Percentiles rank a stretch among this genome's conserved stretches.
These are phyloP conservation scores for Bisporella sp. DNA, from an alignment of 2,329 filamentous ascomycete species.

Conservation along the genomic window DNA sequence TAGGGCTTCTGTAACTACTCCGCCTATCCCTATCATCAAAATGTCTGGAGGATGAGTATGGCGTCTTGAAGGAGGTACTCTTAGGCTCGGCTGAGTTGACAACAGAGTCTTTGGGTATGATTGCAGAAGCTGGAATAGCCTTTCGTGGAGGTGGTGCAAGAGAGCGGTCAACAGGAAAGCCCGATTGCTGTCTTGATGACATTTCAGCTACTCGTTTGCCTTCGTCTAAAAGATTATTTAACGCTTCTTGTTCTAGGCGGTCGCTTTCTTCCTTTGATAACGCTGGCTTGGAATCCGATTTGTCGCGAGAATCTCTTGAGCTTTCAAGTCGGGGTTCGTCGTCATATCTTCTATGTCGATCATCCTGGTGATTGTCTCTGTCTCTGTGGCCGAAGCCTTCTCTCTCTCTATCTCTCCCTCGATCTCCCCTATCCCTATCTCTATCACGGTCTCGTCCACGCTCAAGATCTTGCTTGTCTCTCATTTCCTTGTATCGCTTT, in stretches of 20 bases:
- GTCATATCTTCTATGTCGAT: slow-evolving; percentile 19
- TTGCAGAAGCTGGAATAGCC: slow-evolving; percentile 25
- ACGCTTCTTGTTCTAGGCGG: slow-evolving; percentile 27
- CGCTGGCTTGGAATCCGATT: slow-evolving; percentile 14
- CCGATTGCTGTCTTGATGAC: slow-evolving; percentile 23
- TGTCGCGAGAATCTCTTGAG: slow-evolving; percentile 16
- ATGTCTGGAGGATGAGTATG: slow-evolving; percentile 3
- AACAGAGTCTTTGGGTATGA: slow-evolving; percentile 23
- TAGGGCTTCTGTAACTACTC: slow-evolving; percentile 11
- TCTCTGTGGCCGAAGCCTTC: slow-evolving; percentile 1
- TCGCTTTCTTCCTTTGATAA: slow-evolving; percentile 27
- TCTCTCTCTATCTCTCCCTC: slow-evolving; percentile 25
- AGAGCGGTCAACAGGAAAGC: slow-evolving; percentile 26
- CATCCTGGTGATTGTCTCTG: slow-evolving; percentile 15
- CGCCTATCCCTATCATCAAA: slow-evolving; percentile 9
- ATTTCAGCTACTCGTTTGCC: slow-evolving; percentile 22
- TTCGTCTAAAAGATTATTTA: slow-evolving; percentile 28
- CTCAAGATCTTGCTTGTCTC: slow-evolving; percentile 15
- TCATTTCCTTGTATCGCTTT: slow-evolving; percentile 13
- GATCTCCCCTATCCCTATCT: slow-evolving; percentile 27
- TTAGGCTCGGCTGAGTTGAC: slow-evolving; percentile 21
- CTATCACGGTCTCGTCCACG: slow-evolving; percentile 20
- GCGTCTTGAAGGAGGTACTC: slow-evolving; percentile 14
- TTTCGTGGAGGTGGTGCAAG: slow-evolving; percentile 28
- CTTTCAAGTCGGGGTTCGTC: slow-evolving; percentile 16